These are phyloP conservation scores for Fagopyrum esculentum DNA, from an alignment of 148 eudicot species.

Conservation along the genomic window DNA sequence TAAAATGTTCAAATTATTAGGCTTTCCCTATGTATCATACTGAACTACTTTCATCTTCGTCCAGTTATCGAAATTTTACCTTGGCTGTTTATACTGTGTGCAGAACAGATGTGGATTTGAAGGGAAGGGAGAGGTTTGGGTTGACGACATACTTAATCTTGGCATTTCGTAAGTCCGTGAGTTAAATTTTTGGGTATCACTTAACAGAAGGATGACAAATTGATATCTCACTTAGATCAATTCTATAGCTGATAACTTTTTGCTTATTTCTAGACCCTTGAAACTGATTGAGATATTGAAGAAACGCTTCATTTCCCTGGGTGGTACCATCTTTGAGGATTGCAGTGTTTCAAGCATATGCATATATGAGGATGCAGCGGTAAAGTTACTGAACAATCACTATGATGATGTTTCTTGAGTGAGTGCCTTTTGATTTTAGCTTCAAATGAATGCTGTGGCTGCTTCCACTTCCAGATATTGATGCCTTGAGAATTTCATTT, in stretches of 20 bases:
- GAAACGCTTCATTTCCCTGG: slow-evolving; percentile 58
- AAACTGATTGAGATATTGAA: slow-evolving; percentile 74
- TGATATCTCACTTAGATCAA: slow-evolving; percentile 3
- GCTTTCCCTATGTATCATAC: neutral
- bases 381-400: slow-evolving; percentile 29
- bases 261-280: slow-evolving; percentile 49
- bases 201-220: neutral
- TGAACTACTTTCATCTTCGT: neutral
- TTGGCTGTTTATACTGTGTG: slow-evolving; percentile 16
- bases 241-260: slow-evolving; percentile 3
- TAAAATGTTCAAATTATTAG: neutral
- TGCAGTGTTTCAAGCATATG: slow-evolving; percentile 58
- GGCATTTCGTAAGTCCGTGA: slow-evolving; percentile 79
- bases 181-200: neutral
- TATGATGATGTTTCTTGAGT: neutral
- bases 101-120: slow-evolving; percentile 99
- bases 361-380: slow-evolving; percentile 75
- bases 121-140: slow-evolving; percentile 96
- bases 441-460: neutral
- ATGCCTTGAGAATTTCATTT: neutral
- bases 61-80: neutral
- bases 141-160: slow-evolving; percentile 79
- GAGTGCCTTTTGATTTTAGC: slow-evolving; percentile 3
- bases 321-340: slow-evolving; percentile 82
- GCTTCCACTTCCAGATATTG: neutral